A percentile compares a stretch with the other conserved stretches of the same genome.
Conservation (phyloP, 176 grass and related monocot species). For the Cymbopogon citratus region DNA sequence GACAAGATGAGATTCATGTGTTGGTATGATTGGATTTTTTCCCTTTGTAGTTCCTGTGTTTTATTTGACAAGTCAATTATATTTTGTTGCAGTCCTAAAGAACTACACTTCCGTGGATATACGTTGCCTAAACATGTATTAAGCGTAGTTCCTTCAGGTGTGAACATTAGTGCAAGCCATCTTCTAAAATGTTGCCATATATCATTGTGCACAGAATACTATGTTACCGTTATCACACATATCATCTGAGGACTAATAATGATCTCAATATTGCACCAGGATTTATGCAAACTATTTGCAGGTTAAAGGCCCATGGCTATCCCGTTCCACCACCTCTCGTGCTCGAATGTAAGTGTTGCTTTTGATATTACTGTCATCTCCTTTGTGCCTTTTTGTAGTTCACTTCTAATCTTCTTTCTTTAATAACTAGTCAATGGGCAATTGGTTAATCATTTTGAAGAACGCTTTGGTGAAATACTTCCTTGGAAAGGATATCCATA, state of each 20-base stretch:
- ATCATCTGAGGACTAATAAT: neutral
- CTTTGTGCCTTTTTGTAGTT: neutral
- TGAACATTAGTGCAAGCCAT: neutral
- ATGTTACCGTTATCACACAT: neutral
- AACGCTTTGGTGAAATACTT: conserved; percentile 6
- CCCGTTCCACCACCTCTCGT: conserved; percentile 27
- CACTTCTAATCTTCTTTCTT: neutral
- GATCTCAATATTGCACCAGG: neutral
- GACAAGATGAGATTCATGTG: neutral
- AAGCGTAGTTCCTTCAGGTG: conserved; percentile 3
- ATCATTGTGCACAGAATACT: neutral
- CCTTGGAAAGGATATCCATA: conserved; percentile 20
- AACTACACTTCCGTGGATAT: neutral
- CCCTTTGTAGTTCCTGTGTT: neutral
- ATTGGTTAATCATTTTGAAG: conserved; percentile 20
- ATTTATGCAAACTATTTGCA: neutral
- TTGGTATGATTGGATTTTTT: neutral
- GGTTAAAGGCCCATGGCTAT: neutral
- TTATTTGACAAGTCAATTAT: neutral
- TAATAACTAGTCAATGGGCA: neutral
- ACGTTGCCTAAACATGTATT: neutral
- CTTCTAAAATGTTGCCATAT: neutral
- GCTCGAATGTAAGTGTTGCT: conserved; percentile 9
- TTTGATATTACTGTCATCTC: neutral
- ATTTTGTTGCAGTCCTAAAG: neutral